Conservation (phyloP, 1,284 basidiomycete species). For the Tremellales sp. region DNA sequence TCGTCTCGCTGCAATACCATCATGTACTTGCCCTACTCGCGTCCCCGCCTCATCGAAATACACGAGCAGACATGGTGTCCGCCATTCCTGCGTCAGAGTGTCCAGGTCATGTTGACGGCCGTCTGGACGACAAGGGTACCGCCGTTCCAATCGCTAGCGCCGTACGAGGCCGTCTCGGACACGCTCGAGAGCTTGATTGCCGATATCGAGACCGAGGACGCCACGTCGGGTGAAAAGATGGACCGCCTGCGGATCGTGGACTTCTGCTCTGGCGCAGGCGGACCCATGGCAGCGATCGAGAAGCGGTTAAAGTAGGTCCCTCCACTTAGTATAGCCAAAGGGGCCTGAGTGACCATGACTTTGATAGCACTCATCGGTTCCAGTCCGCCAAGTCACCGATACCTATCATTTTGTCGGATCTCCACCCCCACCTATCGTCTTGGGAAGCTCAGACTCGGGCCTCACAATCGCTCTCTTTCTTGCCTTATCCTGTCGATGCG, state of each 20-base stretch:
- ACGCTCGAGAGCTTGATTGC: conserved; percentile 25
- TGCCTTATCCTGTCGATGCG: conserved; percentile 32
- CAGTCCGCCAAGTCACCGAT: conserved; percentile 8
- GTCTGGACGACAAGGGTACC: conserved; percentile 32
- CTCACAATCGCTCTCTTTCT: conserved; percentile 24
- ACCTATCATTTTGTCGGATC: conserved; percentile 24
- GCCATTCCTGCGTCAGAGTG: conserved; percentile 22
- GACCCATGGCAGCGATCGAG: conserved; percentile 34
- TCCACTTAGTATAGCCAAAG: no score
- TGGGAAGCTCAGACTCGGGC: conserved; percentile 11
- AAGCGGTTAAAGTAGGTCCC: conserved; percentile 35
- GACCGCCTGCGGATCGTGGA: conserved; percentile 29
- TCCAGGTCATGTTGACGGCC: conserved; percentile 30
- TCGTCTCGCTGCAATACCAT: neutral
- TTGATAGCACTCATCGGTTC: conserved; percentile 6
- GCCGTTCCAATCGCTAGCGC: conserved; percentile 26
- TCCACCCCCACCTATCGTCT: conserved; percentile 21
- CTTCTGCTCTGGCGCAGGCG: conserved; percentile 41
- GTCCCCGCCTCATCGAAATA: conserved; percentile 35
- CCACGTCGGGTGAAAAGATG: conserved; percentile 5
- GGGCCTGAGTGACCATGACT: neutral
- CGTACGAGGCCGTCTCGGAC: conserved; percentile 28
- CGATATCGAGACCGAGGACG: conserved; percentile 16
- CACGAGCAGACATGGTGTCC: conserved; percentile 39
- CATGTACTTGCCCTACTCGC: conserved; percentile 25